Evolutionary conservation across 129 eudicot genomes (phyloP).

Genomic region (Ambrosia trifida): DNA sequence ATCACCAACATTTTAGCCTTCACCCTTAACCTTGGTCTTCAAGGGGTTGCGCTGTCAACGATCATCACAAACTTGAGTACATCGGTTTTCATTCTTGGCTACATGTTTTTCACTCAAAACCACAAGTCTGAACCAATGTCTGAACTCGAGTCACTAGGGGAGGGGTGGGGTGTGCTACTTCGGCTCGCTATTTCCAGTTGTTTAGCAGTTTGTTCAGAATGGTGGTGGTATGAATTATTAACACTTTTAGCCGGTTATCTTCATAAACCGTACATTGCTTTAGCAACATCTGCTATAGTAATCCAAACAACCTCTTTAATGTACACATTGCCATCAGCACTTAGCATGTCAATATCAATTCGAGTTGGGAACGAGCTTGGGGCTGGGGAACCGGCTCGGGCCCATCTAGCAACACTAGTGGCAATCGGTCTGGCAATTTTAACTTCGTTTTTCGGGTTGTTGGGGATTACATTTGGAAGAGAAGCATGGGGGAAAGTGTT

Average conservation of each 20-base stretch:
- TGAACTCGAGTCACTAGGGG: constrained; percentile 42
- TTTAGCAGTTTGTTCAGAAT: constrained; percentile 78
- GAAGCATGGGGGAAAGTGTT: constrained; percentile 79
- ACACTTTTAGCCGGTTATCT: constrained; percentile 90
- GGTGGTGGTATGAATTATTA: constrained; percentile 99
- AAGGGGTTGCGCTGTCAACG: constrained; percentile 77
- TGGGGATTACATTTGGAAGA: constrained; percentile 77
- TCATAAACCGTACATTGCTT: constrained; percentile 63
- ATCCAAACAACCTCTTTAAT: constrained; percentile 92
- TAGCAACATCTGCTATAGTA: constrained; percentile 93
- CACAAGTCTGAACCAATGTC: constrained; percentile 35
- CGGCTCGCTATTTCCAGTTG: constrained; percentile 89
- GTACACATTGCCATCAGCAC: constrained; percentile 93
- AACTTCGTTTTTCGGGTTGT: constrained; percentile 68
- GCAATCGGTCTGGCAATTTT: constrained; percentile 63
- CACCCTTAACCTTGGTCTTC: constrained; percentile 64
- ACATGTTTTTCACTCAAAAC: constrained; percentile 46
- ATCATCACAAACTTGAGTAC: constrained; percentile 65
- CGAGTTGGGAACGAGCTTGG: constrained; percentile 96
- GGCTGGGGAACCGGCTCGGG: constrained; percentile 76
- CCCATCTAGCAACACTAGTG: constrained; percentile 67
- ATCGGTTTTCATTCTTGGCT: constrained; percentile 54
- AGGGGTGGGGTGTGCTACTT: constrained; percentile 73
- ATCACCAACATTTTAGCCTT: constrained; percentile 70
- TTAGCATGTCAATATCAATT: constrained; percentile 82